Evolutionary conservation across 768 basidiomycete species (phyloP), one percentile per base, ranked within the genome.

Genomic region (Saitozyma sp.): DNA sequence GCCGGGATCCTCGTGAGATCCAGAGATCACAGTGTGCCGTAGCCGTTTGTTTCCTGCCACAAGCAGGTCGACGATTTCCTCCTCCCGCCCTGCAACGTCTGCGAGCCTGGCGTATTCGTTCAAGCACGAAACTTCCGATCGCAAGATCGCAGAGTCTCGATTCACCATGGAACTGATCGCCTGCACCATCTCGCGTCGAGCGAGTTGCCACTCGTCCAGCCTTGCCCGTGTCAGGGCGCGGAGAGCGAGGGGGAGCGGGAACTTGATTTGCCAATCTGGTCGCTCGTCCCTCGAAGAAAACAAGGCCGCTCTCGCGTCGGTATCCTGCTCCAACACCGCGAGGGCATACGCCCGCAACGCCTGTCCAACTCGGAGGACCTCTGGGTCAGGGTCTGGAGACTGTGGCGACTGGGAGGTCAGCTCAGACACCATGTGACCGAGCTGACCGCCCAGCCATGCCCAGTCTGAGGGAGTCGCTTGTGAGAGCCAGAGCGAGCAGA

Each of bases 391-490:
- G 29, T 29, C 29, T 29, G 29, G 5, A 29, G 29, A 29, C 29
- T 29, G 29, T 29, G 29, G 29, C 29, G 29, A 29, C 29, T 29
- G 29, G 20, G 29, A 17, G 10, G 50, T 50, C 49, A 59, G 29
- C 40, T 59, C 56, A 42, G 17, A n/a, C 17, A 61, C 42, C 13
- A 62, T 29, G n/a, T 62, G 40, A 8, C 61, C 41, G 10, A 62
- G 19, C 29, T 62, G 61, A 8, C 61, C 56, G 11, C 43, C 55
- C 6, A 62, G 61, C 61, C 61, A 62, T 8, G 61, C 61, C 61
- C 61, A 62, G 2, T 14, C 16, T 14, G 61, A 62, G 6, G 46
- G 54, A n/a, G 51, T 56, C 9, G 61, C 61, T 43, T 51, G 49
- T 7, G 17, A 17, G 5, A 7, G 17, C 58, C 58, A 59, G 37